Evolutionary conservation across 495 filamentous ascomycete genomes (phyloP).

Genomic region (Neurospora discreta): DNA sequence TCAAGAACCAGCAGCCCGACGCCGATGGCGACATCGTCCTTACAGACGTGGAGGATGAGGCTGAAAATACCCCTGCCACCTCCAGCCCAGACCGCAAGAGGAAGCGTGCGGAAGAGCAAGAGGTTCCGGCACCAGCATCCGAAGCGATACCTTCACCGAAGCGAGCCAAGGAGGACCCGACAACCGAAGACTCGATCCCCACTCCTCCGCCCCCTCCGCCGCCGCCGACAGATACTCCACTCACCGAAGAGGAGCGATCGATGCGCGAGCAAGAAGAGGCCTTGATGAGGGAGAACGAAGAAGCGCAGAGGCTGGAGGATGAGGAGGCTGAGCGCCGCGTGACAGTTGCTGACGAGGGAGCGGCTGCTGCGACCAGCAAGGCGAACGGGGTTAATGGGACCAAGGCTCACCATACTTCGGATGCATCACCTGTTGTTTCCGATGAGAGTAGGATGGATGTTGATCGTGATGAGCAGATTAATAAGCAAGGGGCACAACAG

Average conservation of each 20-base stretch:
- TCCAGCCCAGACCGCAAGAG: conserved; percentile 43
- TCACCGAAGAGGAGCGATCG: conserved; percentile 25
- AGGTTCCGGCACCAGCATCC: conserved; percentile 23
- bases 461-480: not conserved
- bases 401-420: not conserved
- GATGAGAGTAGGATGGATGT: not conserved
- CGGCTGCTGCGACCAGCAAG: not conserved
- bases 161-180: conserved; percentile 36
- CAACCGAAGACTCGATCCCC: conserved; percentile 10
- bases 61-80: conserved; percentile 28
- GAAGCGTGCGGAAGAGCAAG: conserved; percentile 41
- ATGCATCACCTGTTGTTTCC: not conserved
- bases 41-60: conserved; percentile 32
- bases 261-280: conserved; percentile 34
- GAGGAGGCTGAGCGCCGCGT: conserved; percentile 12
- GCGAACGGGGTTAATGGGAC: not conserved
- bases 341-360: not conserved
- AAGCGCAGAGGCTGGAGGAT: conserved; percentile 30
- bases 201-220: conserved; percentile 36
- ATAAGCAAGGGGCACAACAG: not conserved
- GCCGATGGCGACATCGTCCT: conserved; percentile 15
- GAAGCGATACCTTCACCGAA: conserved; percentile 35
- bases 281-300: conserved; percentile 28
- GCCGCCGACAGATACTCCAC: conserved; percentile 20
- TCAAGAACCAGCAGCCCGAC: conserved; percentile 15